A percentile compares a stretch with the other conserved stretches of the same genome.
phyloP scores from a whole-genome alignment of 2,329 filamentous ascomycete genomes.

The Fusarium sp. region DNA sequence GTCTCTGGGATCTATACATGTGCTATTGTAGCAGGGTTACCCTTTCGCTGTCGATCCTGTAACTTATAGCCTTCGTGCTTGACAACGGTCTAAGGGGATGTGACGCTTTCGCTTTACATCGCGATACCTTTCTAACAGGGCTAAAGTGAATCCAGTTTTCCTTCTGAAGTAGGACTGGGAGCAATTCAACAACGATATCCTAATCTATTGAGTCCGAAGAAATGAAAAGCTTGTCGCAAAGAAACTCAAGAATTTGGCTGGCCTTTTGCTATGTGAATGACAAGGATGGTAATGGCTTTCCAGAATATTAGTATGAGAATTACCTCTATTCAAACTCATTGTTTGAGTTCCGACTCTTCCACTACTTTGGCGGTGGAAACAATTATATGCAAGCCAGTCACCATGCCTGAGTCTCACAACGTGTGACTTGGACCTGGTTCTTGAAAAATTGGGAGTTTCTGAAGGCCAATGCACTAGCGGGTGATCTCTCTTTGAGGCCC shows the following conservation, averaged over 20 bases:
- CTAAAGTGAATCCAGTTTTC: neutral
- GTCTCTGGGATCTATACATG: neutral
- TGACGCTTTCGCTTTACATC: neutral
- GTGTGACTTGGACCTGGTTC: neutral
- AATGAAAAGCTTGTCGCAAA: neutral
- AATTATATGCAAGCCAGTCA: neutral
- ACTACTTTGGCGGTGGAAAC: neutral
- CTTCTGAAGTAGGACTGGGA: neutral
- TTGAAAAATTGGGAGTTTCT: neutral
- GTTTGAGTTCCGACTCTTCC: neutral
- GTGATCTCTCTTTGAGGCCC: slow-evolving; percentile 24
- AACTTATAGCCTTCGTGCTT: neutral
- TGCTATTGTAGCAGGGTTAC: neutral
- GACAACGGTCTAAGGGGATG: neutral
- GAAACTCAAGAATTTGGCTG: neutral
- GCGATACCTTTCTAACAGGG: neutral
- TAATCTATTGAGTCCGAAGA: neutral
- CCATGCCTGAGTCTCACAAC: neutral
- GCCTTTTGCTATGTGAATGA: neutral
- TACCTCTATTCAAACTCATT: neutral
- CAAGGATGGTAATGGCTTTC: neutral
- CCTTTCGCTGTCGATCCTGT: neutral
- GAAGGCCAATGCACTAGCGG: slow-evolving; percentile 4
- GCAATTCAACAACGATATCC: neutral
- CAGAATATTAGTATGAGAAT: neutral